Base-by-base conservation (phyloP, 257 asterid genomes). In the Ilex aquifolium region DNA sequence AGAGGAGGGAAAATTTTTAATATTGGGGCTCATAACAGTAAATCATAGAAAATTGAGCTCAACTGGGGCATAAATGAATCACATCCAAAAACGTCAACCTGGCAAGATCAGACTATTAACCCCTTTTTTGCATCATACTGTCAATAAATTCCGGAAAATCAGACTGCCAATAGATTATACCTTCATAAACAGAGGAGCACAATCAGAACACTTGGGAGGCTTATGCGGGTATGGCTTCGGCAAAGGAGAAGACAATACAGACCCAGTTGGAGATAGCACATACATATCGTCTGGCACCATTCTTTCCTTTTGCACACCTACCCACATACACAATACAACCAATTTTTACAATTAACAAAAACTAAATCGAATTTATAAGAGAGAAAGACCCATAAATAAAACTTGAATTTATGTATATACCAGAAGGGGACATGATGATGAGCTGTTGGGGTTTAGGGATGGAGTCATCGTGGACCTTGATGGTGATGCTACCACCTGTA, bases 251-350 rank as follows among this genome's bases (percentile, higher is more conserved):
- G 70, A 70, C 79, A 93, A 59, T 70, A 87, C 76, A 60, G 85
- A 71, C 69, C 99, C 99, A 76, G 53, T 71, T n/a, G 95, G 73
- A 68, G 96, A 76, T 58, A 93, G 59, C 68, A 88, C 88, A 72
- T 90, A 90, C 99, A 93, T 90, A 64, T 93, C 99, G 60, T 87
- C 96, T 10, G 83, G 90, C 77, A 77, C 68, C 97, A 93, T 93
- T 82, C 99, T 88, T 80, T 93, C 99, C 84, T 93, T 93, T 82
- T 90, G 99, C 59, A 93, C 96, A 57, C 99, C 99, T 93, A 70
- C 70, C 53, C 70, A 66, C 40, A 21, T 31, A 56, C 32, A 60
- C 46, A 72, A 69, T 70, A 44, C 63, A 73, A 29, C 2, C 9
- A 58, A 63, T 63, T 44, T 62, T 36, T 14, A 59, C 1, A 57